phyloP scores from a whole-genome alignment of 2,329 filamentous ascomycete genomes.

The Aspergillus bombycis region DNA sequence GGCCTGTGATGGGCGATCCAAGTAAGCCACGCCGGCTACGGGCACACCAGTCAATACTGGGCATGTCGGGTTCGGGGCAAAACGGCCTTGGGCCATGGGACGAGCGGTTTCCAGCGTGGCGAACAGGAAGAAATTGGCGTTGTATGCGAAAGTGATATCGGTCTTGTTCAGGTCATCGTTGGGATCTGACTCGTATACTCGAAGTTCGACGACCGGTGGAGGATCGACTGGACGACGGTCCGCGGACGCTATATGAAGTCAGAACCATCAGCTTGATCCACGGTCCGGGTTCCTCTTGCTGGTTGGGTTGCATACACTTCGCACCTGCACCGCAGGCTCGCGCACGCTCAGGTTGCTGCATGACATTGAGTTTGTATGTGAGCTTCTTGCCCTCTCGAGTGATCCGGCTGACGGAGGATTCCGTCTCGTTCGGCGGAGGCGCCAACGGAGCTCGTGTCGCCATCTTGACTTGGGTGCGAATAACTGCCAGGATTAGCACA shows the following conservation, averaged over 20 bases:
- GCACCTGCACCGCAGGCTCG: conserved; percentile 93
- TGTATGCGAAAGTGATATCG: conserved; percentile 86
- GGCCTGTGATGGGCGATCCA: conserved; percentile 77
- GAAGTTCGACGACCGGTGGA: conserved; percentile 89
- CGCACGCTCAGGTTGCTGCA: conserved; percentile 92
- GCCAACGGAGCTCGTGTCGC: conserved; percentile 40
- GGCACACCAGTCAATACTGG: conserved; percentile 92
- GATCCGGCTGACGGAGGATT: conserved; percentile 56
- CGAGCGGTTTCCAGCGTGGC: conserved; percentile 87
- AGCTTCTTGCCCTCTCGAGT: conserved; percentile 77
- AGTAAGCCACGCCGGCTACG: conserved; percentile 92
- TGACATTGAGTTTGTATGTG: conserved; percentile 79
- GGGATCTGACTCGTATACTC: conserved; percentile 71
- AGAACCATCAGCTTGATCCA: conserved; percentile 14
- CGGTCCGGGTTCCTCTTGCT: conserved; percentile 6
- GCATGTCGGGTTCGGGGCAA: conserved; percentile 68
- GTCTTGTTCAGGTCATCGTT: conserved; percentile 60
- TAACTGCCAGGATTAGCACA: background rate
- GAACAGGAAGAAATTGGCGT: conserved; percentile 97
- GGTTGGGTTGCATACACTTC: conserved; percentile 70
- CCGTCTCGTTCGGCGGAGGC: conserved; percentile 58
- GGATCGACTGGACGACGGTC: conserved; percentile 93
- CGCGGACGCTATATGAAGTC: conserved; percentile 64
- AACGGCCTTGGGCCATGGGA: conserved; percentile 77
- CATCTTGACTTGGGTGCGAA: conserved; percentile 37